Evolutionary conservation across 179 eudicot genomes (phyloP), one percentile per base, ranked within the genome.

Genomic region (Corrigiola litoralis): DNA sequence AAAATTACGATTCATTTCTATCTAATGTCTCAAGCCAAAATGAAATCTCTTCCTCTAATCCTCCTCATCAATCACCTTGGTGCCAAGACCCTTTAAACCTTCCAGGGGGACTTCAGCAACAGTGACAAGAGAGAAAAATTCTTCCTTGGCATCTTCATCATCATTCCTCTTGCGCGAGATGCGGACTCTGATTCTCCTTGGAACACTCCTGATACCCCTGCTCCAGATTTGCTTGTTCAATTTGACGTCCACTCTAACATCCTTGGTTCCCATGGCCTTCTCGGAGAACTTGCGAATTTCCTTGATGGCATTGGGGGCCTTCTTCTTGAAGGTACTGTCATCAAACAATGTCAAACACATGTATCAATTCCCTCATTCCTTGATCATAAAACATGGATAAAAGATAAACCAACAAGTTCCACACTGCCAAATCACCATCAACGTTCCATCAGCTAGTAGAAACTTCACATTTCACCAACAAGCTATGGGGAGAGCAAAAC

Each of bases 321-420:
- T 90, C 92, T 90, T 90, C 90, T 90, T 90, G 85, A 90, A 90
- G n/a, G 97, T 90, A 75, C 97, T 90, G 85, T 37, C 44, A 32
- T 54, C 7, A 53, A 25, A 63, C 25, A 7, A 31, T 17, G 18
- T 29, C 32, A 50, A 61, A n/a, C n/a, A n/a, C n/a, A n/a, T n/a
- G n/a, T n/a, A 7, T 47, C 44, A 47, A 49, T 18, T 0, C 18
- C 4, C n/a, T n/a, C n/a, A n/a, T n/a, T 16, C 32, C 24, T 34
- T 23, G 5, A 9, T 17, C 8, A n/a, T 40, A 4, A 32, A 9
- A 1, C 3, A n/a, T 12, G 12, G 11, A 25, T 6, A 40, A 32
- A 6, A 14, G 28, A 4, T 16, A 3, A 51, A 50, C 29, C 55
- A 25, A 24, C 7, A 50, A 52, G 20, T 52, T 52, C 2, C 5